Base-by-base conservation (phyloP, 2,329 filamentous ascomycete genomes). In the Microdochium trichocladiopsis region DNA sequence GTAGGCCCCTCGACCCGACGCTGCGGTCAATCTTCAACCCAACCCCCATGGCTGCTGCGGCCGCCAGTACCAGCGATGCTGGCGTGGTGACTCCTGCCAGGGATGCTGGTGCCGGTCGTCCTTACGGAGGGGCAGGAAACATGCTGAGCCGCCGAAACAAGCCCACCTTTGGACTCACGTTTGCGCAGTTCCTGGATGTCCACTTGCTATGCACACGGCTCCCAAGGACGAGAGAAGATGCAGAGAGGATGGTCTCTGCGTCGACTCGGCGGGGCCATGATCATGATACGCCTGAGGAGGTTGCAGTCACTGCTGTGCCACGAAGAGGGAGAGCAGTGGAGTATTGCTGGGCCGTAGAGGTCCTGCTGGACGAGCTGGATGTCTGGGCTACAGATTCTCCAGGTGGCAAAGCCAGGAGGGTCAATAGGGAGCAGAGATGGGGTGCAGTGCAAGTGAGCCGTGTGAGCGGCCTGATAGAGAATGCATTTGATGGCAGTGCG, bases 101-200 rank as follows among this genome's bases (percentile, higher is more conserved):
- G 6, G 47, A 48, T 47, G 47, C 28, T 28, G 43, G 50, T 12
- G 36, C 23, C 24, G 45, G 45, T 14, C 16, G n/a, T 5, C 21
- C 36, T 11, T n/a, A 53, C 14, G 57, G 53, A 10, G 58, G 61
- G 55, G 36, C 48, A 10, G 54, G 55, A n/a, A 54, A 53, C 41
- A 51, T 58, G 37, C 58, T 48, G 31, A 54, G 56, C 24, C 60
- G 65, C 9, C 61, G 65, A 50, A 74, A 68, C 55, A 80, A 75
- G 54, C 77, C 78, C 5, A 71, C 70, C 16, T 82, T 81, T 51
- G 81, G 81, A 4, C 66, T 73, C 14, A 71, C 78, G 4, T 84
- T 84, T 55, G 59, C 73, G 5, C 75, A 80, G 62, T 69, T 83
- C 43, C 66, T 81, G 0, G 74, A 82, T 47, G 50, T 83, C 18